phyloP scores from a whole-genome alignment of 805 yeast species.

The Wickerhamiella allomyrinae region DNA sequence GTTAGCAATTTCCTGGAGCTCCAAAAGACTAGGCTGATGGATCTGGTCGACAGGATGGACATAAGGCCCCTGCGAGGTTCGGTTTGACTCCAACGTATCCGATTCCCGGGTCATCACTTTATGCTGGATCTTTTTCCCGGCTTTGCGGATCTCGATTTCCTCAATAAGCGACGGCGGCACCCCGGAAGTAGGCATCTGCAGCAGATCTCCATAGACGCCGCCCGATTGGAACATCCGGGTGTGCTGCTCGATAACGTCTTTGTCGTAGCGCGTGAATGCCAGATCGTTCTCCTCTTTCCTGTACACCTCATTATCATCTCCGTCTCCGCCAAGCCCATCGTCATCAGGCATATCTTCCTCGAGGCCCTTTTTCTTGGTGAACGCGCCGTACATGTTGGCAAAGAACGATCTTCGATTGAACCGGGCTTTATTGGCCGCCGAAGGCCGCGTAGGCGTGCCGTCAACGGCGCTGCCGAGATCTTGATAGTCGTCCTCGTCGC shows the following conservation, averaged over 20 bases:
- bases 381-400: not conserved
- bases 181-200: constrained; percentile 7
- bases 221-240: constrained; percentile 18
- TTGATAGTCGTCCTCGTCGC: constrained; percentile 19
- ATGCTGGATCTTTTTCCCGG: constrained; percentile 20
- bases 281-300: constrained; percentile 9
- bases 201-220: constrained; percentile 12
- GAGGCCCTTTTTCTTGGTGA: constrained; percentile 9
- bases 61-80: constrained; percentile 1
- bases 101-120: constrained; percentile 18
- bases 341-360: constrained; percentile 10
- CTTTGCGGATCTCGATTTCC: constrained; percentile 26
- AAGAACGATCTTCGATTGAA: not conserved
- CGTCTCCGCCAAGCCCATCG: constrained; percentile 10
- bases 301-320: constrained; percentile 2
- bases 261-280: constrained; percentile 22
- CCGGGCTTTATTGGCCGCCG: not conserved
- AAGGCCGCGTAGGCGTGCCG: not conserved
- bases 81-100: constrained; percentile 8
- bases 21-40: constrained; percentile 20
- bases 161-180: constrained; percentile 25
- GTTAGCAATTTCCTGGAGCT: constrained; percentile 21
- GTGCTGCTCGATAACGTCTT: constrained; percentile 16
- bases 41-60: constrained; percentile 20
- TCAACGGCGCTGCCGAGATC: not conserved